These are phyloP conservation scores for Bacterosira constricta DNA, from an alignment of 108 stramenopile genomes.

Conservation along the genomic window DNA sequence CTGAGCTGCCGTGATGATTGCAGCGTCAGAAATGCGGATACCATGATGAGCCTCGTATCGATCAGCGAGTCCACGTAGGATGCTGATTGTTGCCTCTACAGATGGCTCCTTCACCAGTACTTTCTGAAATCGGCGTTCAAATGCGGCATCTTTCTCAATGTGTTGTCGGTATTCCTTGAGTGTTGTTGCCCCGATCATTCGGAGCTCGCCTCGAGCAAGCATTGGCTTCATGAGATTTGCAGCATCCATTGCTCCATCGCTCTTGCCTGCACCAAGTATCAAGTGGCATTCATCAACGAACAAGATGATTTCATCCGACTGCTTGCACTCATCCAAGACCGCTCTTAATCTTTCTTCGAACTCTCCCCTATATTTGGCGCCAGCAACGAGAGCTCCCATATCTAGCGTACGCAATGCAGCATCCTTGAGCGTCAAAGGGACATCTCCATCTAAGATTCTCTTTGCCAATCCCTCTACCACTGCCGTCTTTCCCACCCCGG, in stretches of 20 bases:
- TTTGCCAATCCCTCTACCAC: constrained; percentile 96
- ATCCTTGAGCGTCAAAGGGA: constrained; percentile 92
- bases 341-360: constrained; percentile 97
- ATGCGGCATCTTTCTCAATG: constrained; percentile 96
- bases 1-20: constrained; percentile 93
- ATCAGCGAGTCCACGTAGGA: constrained; percentile 94
- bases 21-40: constrained; percentile 89
- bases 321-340: constrained; percentile 94
- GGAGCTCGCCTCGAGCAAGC: constrained; percentile 95
- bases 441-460: constrained; percentile 92
- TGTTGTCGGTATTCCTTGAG: constrained; percentile 93
- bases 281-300: constrained; percentile 99
- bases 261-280: constrained; percentile 94
- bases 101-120: constrained; percentile 89
- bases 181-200: constrained; percentile 98
- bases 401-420: constrained; percentile 87
- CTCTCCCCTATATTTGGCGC: constrained; percentile 97
- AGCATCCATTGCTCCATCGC: constrained; percentile 96
- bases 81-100: constrained; percentile 94
- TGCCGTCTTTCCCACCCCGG: constrained; percentile 94
- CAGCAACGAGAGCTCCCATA: constrained; percentile 97
- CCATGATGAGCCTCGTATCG: constrained; percentile 96
- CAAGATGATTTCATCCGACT: constrained; percentile 85
- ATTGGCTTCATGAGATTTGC: constrained; percentile 97
- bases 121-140: constrained; percentile 97